Conservation (phyloP, 768 basidiomycete genomes). For the Lepiota venenata region DNA sequence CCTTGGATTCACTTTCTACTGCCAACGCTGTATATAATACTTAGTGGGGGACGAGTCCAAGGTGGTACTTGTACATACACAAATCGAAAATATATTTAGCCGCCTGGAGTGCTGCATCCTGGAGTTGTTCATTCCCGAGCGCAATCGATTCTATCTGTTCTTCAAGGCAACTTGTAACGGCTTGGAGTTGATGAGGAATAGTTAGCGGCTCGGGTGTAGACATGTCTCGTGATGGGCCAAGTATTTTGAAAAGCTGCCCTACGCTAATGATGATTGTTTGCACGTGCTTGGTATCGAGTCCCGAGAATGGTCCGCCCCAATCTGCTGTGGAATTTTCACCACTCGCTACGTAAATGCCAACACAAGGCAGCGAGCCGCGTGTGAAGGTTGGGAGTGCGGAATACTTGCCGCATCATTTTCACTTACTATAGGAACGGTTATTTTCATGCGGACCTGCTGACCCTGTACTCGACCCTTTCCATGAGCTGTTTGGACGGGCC, state of each 20-base stretch:
- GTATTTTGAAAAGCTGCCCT: not conserved
- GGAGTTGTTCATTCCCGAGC: slow-evolving; percentile 50
- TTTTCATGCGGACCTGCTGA: not conserved
- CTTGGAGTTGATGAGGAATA: slow-evolving; percentile 34
- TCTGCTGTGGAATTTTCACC: too few species aligned
- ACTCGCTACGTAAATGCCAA: too few species aligned
- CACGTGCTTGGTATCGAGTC: slow-evolving; percentile 15
- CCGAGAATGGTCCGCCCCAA: too few species aligned
- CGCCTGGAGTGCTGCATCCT: slow-evolving; percentile 58
- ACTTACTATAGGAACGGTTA: not conserved
- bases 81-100: slow-evolving; percentile 74
- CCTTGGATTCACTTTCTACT: slow-evolving; percentile 62
- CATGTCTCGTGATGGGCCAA: slow-evolving; percentile 3
- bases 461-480: not conserved
- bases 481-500: not conserved
- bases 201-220: not conserved
- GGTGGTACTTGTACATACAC: slow-evolving; percentile 40
- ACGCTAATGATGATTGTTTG: slow-evolving; percentile 4
- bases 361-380: not conserved
- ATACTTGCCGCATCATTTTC: not conserved
- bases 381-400: not conserved
- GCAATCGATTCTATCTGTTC: slow-evolving; percentile 52
- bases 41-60: not conserved
- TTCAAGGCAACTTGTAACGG: slow-evolving; percentile 54
- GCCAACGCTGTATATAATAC: slow-evolving; percentile 47